phyloP scores from a whole-genome alignment of 2,329 filamentous ascomycete species.

The Corynespora cassiicola region DNA sequence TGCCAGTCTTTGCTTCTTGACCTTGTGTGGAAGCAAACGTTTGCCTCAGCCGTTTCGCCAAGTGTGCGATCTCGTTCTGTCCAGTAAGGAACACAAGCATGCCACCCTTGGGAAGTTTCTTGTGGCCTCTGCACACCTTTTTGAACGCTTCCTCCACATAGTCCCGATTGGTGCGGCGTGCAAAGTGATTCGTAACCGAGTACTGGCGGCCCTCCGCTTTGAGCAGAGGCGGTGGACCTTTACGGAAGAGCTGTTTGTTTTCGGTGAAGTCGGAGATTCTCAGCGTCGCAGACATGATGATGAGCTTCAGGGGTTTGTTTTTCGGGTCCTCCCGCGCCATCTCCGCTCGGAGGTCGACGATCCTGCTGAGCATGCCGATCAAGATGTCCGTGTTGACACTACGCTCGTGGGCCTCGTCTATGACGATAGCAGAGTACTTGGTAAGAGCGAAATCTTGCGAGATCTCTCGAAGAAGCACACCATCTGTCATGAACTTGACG shows the following conservation, averaged over 20 bases:
- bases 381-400: conserved; percentile 98
- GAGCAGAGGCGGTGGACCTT: conserved; percentile 77
- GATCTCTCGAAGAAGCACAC: conserved; percentile 90
- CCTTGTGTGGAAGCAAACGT: conserved; percentile 63
- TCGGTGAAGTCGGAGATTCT: conserved; percentile 88
- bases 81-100: conserved; percentile 96
- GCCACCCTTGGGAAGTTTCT: conserved; percentile 85
- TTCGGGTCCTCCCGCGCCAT: conserved; percentile 75
- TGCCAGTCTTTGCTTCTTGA: conserved; percentile 61
- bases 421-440: conserved; percentile 92
- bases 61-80: conserved; percentile 84
- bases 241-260: conserved; percentile 79
- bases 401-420: conserved; percentile 96
- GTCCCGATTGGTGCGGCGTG: conserved; percentile 80
- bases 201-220: conserved; percentile 92
- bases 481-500: conserved; percentile 99
- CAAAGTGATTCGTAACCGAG: conserved; percentile 87
- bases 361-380: conserved; percentile 95
- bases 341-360: conserved; percentile 81
- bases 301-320: conserved; percentile 79
- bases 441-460: conserved; percentile 84
- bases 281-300: conserved; percentile 98
- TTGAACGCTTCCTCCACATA: conserved; percentile 90
- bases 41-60: conserved; percentile 80
- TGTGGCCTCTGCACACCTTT: conserved; percentile 87